Conservation (phyloP, 148 eudicot species). For the Simmondsia chinensis region DNA sequence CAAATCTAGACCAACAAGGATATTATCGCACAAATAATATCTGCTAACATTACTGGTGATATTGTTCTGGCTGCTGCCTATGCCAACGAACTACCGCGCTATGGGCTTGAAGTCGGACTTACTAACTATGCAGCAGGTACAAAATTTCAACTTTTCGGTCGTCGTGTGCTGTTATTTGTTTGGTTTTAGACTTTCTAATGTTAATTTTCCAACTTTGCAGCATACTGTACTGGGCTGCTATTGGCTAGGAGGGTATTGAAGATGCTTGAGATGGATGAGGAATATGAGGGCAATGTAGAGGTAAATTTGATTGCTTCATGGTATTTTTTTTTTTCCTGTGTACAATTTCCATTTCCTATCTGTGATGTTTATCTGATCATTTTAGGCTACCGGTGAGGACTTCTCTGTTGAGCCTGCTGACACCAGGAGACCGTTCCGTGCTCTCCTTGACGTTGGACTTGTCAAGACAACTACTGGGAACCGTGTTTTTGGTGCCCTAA, state of each 20-base stretch:
- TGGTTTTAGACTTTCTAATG: not conserved
- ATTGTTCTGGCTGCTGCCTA: slow-evolving; percentile 61
- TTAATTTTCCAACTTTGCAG: slow-evolving; percentile 3
- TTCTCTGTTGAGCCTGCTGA: slow-evolving; percentile 78
- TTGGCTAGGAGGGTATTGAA: slow-evolving; percentile 66
- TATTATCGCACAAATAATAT: slow-evolving; percentile 50
- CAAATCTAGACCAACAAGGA: slow-evolving; percentile 59
- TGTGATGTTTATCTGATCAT: not conserved
- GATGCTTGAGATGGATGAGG: slow-evolving; percentile 59
- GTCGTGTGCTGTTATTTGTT: not conserved
- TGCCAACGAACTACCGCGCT: slow-evolving; percentile 69
- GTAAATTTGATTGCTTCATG: slow-evolving; percentile 11
- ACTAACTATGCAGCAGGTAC: slow-evolving; percentile 77
- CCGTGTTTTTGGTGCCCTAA: slow-evolving; percentile 85
- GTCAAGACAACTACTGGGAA: slow-evolving; percentile 68
- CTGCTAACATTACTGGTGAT: slow-evolving; percentile 69
- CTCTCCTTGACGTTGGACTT: slow-evolving; percentile 84
- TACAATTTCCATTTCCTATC: not conserved
- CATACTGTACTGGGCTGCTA: slow-evolving; percentile 73
- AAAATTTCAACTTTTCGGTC: not conserved
- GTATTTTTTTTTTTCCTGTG: not conserved
- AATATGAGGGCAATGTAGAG: slow-evolving; percentile 73
- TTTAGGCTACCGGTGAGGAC: slow-evolving; percentile 75
- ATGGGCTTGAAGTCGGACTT: slow-evolving; percentile 68
- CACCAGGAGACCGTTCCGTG: slow-evolving; percentile 80